A percentile compares a stretch with the other conserved stretches of the same genome.
These are phyloP conservation scores for Saccharum spontaneum DNA, from an alignment of 176 grass and related monocot genomes.

Conservation along the genomic window DNA sequence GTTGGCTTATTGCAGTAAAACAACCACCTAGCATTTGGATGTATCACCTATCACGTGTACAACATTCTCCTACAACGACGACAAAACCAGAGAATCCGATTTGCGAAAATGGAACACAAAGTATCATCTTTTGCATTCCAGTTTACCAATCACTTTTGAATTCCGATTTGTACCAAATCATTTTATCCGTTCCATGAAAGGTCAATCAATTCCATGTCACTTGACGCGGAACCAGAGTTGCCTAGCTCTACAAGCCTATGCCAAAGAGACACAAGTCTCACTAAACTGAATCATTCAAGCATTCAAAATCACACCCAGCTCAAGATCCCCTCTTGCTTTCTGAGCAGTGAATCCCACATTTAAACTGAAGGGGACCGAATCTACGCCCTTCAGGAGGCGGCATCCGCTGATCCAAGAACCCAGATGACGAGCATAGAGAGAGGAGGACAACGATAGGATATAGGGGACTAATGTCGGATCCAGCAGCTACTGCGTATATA, in stretches of 20 bases:
- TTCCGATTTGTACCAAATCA: background rate
- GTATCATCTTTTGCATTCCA: background rate
- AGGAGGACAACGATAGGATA: background rate
- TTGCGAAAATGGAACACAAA: background rate
- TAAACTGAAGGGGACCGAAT: background rate
- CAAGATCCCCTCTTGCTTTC: background rate
- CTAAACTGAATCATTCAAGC: background rate
- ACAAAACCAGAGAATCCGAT: background rate
- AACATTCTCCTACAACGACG: background rate
- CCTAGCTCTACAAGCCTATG: background rate
- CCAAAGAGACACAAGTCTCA: background rate
- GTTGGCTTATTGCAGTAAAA: background rate
- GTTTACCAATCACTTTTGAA: background rate
- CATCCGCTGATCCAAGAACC: background rate
- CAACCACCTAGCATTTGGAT: background rate
- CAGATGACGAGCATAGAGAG: background rate
- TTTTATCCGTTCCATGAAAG: background rate
- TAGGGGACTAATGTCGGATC: background rate
- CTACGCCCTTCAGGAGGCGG: background rate
- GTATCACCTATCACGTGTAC: background rate
- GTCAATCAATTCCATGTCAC: background rate
- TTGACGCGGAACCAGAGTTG: background rate
- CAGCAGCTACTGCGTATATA: constrained; percentile 4
- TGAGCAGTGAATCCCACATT: background rate
- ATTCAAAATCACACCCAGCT: background rate